Evolutionary conservation across 108 stramenopile genomes (phyloP).

Genomic region (Fragilariopsis cylindrus): DNA sequence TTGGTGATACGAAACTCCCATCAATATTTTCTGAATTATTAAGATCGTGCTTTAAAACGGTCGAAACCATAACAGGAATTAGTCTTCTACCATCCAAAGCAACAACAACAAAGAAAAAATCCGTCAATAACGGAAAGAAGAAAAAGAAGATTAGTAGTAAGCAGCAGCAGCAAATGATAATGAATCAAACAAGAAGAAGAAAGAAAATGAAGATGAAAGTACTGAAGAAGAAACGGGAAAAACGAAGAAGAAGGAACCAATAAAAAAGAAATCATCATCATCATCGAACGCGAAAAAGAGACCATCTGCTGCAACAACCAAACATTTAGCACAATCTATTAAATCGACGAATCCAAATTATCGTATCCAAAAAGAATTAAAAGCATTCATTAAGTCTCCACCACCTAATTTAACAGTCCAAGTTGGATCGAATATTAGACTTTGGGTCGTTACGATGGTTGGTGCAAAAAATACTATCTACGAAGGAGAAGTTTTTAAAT

Average conservation of each 20-base stretch:
- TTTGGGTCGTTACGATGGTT: constrained; percentile 91
- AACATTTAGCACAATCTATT: constrained; percentile 54
- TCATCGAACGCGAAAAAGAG: constrained; percentile 21
- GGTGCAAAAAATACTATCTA: constrained; percentile 87
- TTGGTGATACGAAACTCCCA: constrained; percentile 42
- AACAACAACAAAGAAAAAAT: constrained; percentile 33
- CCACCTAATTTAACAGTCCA: constrained; percentile 83
- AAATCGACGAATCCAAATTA: constrained; percentile 78
- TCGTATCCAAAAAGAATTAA: constrained; percentile 87
- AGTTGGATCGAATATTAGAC: constrained; percentile 84
- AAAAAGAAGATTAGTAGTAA: constrained; percentile 26
- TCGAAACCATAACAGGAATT: constrained; percentile 41
- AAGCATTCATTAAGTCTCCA: constrained; percentile 79
- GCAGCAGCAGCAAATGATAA: constrained; percentile 2
- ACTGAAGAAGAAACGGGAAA: neutral
- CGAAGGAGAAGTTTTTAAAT: constrained; percentile 92
- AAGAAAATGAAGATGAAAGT: constrained; percentile 10
- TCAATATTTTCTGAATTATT: constrained; percentile 16
- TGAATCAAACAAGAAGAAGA: constrained; percentile 21
- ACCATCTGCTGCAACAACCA: constrained; percentile 48
- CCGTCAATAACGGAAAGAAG: neutral
- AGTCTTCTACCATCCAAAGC: constrained; percentile 28
- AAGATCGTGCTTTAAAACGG: constrained; percentile 14
- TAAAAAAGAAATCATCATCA: constrained; percentile 26
- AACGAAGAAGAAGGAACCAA: constrained; percentile 8